These are phyloP conservation scores for Malassezia restricta DNA, from an alignment of 1,284 basidiomycete species.

Conservation along the genomic window DNA sequence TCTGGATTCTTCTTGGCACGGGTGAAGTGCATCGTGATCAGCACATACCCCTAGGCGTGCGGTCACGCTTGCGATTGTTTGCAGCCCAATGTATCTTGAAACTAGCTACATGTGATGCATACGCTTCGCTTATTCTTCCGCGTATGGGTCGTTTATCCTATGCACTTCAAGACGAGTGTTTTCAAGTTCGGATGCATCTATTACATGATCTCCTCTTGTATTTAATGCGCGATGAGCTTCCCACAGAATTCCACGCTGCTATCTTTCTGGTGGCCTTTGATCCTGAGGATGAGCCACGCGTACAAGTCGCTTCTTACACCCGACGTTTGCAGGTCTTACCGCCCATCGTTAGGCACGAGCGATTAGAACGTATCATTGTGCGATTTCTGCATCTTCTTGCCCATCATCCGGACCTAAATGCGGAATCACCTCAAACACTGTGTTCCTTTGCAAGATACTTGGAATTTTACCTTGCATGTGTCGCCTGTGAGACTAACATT, in stretches of 20 bases:
- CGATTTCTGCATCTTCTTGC: conserved; percentile 75
- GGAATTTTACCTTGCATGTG: conserved; percentile 68
- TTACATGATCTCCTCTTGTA: conserved; percentile 62
- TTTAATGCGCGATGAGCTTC: conserved; percentile 56
- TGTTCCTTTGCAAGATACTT: conserved; percentile 54
- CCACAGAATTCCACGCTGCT: conserved; percentile 65
- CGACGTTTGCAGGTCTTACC: conserved; percentile 9
- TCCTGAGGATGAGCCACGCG: conserved; percentile 55
- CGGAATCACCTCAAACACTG: conserved; percentile 63
- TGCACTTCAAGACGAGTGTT: conserved; percentile 72
- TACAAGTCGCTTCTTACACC: conserved; percentile 25
- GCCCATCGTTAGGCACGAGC: conserved; percentile 17
- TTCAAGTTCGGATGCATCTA: conserved; percentile 68
- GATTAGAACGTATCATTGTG: conserved; percentile 67
- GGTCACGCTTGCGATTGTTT: conserved; percentile 58
- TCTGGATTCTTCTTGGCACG: conserved; percentile 22
- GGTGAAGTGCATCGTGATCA: conserved; percentile 26
- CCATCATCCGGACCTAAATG: conserved; percentile 80
- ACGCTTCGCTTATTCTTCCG: conserved; percentile 51
- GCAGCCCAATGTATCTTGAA: conserved; percentile 71
- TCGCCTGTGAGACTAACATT: conserved; percentile 61
- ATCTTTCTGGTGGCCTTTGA: conserved; percentile 81
- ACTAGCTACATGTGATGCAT: conserved; percentile 58
- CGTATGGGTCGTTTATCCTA: conserved; percentile 56
- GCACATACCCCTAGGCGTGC: conserved; percentile 24